Evolutionary conservation across 2,329 filamentous ascomycete genomes (phyloP).

Genomic region (Xylaria sp.): DNA sequence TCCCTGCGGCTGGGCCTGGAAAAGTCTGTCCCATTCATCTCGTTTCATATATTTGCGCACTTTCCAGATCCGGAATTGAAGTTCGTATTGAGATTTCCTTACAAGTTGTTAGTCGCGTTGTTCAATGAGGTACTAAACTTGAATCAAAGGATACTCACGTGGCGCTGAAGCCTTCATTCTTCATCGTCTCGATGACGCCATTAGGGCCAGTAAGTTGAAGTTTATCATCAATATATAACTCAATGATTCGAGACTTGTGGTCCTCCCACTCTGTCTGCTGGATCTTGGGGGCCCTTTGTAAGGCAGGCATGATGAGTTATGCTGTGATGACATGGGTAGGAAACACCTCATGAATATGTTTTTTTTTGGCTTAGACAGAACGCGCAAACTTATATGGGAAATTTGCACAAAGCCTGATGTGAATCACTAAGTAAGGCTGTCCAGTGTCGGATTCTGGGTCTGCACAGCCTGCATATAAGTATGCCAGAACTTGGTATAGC

Average conservation of each 20-base stretch:
- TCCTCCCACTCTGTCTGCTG: background rate
- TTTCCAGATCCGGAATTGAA: background rate
- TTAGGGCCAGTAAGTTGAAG: background rate
- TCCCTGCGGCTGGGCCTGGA: background rate
- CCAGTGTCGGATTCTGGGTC: background rate
- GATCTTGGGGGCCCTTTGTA: background rate
- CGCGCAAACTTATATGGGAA: background rate
- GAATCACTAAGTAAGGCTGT: background rate
- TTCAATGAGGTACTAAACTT: background rate
- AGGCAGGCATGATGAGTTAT: background rate
- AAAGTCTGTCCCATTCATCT: background rate
- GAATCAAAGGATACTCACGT: background rate
- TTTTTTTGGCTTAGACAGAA: background rate
- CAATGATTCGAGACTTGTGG: background rate
- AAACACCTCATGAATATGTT: background rate
- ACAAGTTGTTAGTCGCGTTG: background rate
- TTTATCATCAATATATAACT: background rate
- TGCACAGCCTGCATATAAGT: background rate
- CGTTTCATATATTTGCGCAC: background rate
- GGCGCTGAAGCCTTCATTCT: background rate
- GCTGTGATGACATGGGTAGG: no score
- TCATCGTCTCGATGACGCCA: background rate
- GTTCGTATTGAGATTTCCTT: background rate
- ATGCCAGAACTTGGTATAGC: no score
- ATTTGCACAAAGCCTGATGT: background rate